Percentiles rank a stretch among this genome's conserved stretches.
phyloP scores from a whole-genome alignment of 306 rosid species.

The Lathyrus aphaca region DNA sequence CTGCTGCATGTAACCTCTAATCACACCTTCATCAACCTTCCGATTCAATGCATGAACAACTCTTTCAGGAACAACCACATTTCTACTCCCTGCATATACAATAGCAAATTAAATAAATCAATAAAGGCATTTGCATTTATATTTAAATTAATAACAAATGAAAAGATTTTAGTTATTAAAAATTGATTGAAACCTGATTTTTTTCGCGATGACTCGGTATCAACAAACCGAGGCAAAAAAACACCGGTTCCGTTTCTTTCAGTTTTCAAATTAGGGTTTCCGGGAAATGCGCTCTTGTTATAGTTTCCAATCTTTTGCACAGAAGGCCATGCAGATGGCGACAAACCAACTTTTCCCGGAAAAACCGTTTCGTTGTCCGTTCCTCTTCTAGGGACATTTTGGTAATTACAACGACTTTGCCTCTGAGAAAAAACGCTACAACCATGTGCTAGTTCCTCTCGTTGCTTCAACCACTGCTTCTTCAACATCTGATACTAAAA shows the following conservation, averaged over 20 bases:
- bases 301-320: conserved; percentile 44
- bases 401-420: neutral
- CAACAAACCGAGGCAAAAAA: conserved; percentile 67
- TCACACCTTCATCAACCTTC: conserved; percentile 45
- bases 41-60: conserved; percentile 70
- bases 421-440: conserved; percentile 21
- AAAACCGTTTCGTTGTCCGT: conserved; percentile 27
- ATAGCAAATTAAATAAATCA: neutral
- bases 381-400: conserved; percentile 41
- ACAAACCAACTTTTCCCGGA: conserved; percentile 36
- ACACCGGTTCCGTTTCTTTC: conserved; percentile 86
- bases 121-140: neutral
- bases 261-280: conserved; percentile 35
- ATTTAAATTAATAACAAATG: neutral
- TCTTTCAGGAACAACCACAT: conserved; percentile 65
- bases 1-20: conserved; percentile 34
- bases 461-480: conserved; percentile 53
- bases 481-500: conserved; percentile 59
- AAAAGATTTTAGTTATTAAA: neutral
- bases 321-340: conserved; percentile 69
- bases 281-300: conserved; percentile 48
- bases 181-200: conserved; percentile 51
- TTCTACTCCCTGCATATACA: conserved; percentile 47
- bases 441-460: conserved; percentile 34
- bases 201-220: conserved; percentile 39